Conservation (phyloP, 352 stramenopile species). For the Globisporangium iwayamae region DNA sequence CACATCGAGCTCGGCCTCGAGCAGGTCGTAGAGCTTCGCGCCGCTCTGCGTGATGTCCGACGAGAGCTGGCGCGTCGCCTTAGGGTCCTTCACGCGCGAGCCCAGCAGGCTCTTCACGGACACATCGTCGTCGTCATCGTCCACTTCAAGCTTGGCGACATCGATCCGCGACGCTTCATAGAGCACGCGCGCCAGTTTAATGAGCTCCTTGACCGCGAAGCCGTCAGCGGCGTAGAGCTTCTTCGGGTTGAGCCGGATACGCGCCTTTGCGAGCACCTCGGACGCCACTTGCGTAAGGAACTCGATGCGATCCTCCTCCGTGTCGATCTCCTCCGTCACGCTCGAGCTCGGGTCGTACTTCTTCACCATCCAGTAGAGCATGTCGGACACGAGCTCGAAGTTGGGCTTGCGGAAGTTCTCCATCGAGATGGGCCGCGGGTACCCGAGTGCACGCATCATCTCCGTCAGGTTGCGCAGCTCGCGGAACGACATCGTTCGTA, state of each 20-base stretch:
- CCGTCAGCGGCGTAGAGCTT: constrained; percentile 95
- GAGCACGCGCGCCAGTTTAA: constrained; percentile 93
- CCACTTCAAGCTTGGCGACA: constrained; percentile 43
- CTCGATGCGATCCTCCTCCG: constrained; percentile 92
- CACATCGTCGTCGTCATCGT: constrained; percentile 72
- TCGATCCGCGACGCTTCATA: constrained; percentile 87
- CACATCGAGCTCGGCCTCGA: constrained; percentile 90
- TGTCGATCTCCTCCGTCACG: constrained; percentile 92
- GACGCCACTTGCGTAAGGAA: constrained; percentile 89
- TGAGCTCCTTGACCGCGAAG: constrained; percentile 91
- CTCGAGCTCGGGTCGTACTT: constrained; percentile 85
- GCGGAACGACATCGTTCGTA: constrained; percentile 68
- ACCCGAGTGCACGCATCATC: constrained; percentile 94
- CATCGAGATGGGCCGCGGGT: constrained; percentile 87
- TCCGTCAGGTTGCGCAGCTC: constrained; percentile 92
- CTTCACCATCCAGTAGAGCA: constrained; percentile 97
- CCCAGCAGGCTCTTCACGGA: constrained; percentile 68
- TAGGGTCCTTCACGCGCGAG: constrained; percentile 85
- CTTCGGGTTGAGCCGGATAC: constrained; percentile 93
- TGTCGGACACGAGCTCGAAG: constrained; percentile 94
- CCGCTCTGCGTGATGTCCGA: constrained; percentile 93
- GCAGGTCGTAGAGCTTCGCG: constrained; percentile 89
- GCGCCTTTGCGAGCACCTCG: constrained; percentile 86
- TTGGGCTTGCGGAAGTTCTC: constrained; percentile 97
- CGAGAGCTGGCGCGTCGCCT: constrained; percentile 87